Conservation (phyloP, 2,329 filamentous ascomycete species). For the Myriosclerotinia curreyana region DNA sequence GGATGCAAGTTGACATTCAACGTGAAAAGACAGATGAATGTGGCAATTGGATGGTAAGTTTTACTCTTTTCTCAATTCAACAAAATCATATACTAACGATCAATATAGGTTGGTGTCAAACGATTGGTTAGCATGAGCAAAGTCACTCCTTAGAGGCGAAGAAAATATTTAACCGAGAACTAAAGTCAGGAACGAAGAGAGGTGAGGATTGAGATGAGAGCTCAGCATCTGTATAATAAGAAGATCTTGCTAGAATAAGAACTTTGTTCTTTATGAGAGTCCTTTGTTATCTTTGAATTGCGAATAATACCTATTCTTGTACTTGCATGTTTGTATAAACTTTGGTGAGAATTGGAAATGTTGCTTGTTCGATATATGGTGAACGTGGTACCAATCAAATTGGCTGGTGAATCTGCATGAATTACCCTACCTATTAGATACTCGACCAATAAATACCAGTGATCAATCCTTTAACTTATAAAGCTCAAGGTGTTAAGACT, state of each 20-base stretch:
- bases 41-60: conserved; percentile 80
- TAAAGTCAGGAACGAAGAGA: not conserved
- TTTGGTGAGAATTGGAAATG: not conserved
- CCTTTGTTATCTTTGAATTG: not conserved
- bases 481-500: not conserved
- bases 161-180: not conserved
- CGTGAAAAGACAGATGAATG: conserved; percentile 76
- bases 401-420: not conserved
- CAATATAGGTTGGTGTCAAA: conserved; percentile 67
- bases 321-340: not conserved
- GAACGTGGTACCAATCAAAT: conserved; percentile 4
- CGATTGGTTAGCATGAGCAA: conserved; percentile 77
- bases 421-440: not conserved
- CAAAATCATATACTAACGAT: conserved; percentile 43
- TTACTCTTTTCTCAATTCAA: not conserved
- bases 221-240: conserved; percentile 20
- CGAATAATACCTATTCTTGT: not conserved
- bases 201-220: conserved; percentile 15
- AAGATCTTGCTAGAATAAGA: conserved; percentile 17
- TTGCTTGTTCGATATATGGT: not conserved
- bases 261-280: conserved; percentile 3
- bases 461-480: not conserved
- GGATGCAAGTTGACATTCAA: conserved; percentile 71
- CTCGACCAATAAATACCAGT: not conserved
- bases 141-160: conserved; percentile 53